phyloP scores from a whole-genome alignment of 2,329 filamentous ascomycete genomes.

The Colletotrichum coccodes region DNA sequence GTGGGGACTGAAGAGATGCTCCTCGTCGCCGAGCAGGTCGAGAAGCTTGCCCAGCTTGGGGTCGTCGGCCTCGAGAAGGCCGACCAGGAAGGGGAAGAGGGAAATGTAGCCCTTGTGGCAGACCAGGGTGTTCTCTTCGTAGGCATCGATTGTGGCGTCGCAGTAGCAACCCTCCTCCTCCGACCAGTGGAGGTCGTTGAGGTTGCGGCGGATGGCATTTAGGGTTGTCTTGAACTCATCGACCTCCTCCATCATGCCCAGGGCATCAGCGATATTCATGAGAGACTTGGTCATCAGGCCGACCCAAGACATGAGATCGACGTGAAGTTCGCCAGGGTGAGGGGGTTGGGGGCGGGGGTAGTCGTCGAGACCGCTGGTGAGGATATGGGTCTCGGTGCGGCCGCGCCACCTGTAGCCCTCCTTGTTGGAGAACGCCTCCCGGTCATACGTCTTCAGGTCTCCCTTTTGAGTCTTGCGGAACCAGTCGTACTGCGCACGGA shows the following conservation, averaged over 20 bases:
- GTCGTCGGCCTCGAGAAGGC: conserved; percentile 79
- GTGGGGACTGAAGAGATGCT: conserved; percentile 89
- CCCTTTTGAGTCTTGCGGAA: conserved; percentile 92
- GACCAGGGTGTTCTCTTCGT: conserved; percentile 87
- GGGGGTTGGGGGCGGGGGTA: conserved; percentile 94
- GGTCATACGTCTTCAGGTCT: conserved; percentile 91
- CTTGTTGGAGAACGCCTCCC: conserved; percentile 86
- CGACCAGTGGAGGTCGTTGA: conserved; percentile 95
- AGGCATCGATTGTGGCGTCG: conserved; percentile 94
- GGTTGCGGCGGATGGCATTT: conserved; percentile 83
- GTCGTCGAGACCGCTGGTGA: conserved; percentile 95
- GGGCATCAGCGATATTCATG: conserved; percentile 78
- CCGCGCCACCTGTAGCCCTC: conserved; percentile 97
- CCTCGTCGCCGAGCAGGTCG: conserved; percentile 80
- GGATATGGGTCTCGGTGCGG: conserved; percentile 84
- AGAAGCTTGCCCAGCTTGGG: conserved; percentile 79
- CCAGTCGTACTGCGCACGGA: conserved; percentile 93
- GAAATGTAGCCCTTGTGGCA: conserved; percentile 98
- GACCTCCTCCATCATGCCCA: conserved; percentile 82
- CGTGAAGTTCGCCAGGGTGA: conserved; percentile 93
- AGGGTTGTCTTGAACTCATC: conserved; percentile 77
- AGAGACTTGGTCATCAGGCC: conserved; percentile 95
- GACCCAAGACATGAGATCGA: conserved; percentile 96
- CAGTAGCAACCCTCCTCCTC: conserved; percentile 85
- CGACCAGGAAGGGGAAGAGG: conserved; percentile 90